Evolutionary conservation across 371 early-diverging fungal species (phyloP).

Genomic region (Circinella umbellata): DNA sequence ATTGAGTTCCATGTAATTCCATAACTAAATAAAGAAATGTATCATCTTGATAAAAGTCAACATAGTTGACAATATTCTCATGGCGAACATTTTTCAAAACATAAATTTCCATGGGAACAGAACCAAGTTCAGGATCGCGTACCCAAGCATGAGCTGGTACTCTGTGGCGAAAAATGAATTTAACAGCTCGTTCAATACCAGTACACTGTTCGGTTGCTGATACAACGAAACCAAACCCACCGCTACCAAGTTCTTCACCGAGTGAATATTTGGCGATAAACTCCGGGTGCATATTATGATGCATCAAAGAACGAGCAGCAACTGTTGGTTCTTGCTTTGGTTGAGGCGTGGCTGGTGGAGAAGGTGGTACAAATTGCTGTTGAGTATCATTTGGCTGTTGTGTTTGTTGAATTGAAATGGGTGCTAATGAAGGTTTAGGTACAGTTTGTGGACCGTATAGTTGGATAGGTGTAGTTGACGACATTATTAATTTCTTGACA

Average conservation of each 20-base stretch:
- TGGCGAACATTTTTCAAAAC: conserved; percentile 72
- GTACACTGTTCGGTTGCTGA: conserved; percentile 61
- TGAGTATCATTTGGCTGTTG: conserved; percentile 4
- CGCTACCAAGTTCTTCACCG: conserved; percentile 76
- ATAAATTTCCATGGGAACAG: conserved; percentile 79
- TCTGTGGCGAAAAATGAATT: conserved; percentile 74
- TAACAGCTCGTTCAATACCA: conserved; percentile 75
- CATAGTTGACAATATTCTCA: conserved; percentile 70
- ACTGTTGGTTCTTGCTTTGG: conserved; percentile 35
- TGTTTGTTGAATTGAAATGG: conserved; percentile 26
- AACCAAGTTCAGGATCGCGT: conserved; percentile 62
- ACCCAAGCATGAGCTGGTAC: conserved; percentile 70
- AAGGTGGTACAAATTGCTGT: conserved; percentile 17
- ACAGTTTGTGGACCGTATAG: conserved; percentile 30
- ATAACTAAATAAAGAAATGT: conserved; percentile 75
- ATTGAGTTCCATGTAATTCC: conserved; percentile 80
- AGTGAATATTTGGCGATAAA: conserved; percentile 60
- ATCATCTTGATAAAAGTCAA: conserved; percentile 71
- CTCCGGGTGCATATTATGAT: conserved; percentile 49
- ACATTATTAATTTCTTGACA: not conserved
- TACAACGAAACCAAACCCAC: conserved; percentile 84
- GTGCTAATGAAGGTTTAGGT: conserved; percentile 25
- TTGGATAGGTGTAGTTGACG: conserved; percentile 33
- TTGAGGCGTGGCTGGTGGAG: conserved; percentile 36
- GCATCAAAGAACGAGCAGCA: conserved; percentile 50